Evolutionary conservation across 2,329 filamentous ascomycete genomes (phyloP).

Genomic region (Penicillium italicum): DNA sequence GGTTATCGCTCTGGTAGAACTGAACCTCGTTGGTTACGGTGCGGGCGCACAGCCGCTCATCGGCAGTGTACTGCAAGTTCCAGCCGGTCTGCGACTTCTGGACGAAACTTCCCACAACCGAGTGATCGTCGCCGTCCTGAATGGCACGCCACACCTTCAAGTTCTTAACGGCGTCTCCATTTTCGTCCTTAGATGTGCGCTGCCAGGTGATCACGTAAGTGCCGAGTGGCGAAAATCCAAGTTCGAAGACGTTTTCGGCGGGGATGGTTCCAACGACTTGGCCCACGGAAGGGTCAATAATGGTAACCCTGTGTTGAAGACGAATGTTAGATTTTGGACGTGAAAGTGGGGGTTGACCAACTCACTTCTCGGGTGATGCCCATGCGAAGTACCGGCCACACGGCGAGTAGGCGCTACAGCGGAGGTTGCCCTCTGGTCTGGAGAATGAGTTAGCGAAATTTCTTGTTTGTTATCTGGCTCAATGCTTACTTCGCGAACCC

Average conservation of each 20-base stretch:
- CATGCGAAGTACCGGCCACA: constrained; percentile 96
- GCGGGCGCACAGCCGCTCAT: constrained; percentile 90
- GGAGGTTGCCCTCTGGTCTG: constrained; percentile 87
- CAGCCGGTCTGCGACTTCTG: constrained; percentile 94
- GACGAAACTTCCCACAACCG: constrained; percentile 80
- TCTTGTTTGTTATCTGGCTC: not conserved
- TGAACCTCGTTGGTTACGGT: constrained; percentile 96
- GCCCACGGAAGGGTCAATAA: constrained; percentile 77
- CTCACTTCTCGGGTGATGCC: constrained; percentile 74
- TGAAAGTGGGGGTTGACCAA: not conserved
- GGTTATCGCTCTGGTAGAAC: constrained; percentile 85
- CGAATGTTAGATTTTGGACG: not conserved
- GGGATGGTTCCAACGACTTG: constrained; percentile 70
- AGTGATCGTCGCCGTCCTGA: constrained; percentile 62
- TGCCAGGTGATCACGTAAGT: constrained; percentile 97
- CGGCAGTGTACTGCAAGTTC: constrained; percentile 94
- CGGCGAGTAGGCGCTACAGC: constrained; percentile 92
- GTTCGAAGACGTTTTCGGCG: constrained; percentile 82
- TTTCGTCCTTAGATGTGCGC: constrained; percentile 84
- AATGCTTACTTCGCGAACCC: constrained; percentile 62
- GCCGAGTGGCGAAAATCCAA: constrained; percentile 88
- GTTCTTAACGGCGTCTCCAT: constrained; percentile 91
- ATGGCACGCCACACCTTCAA: constrained; percentile 91
- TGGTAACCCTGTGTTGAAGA: constrained; percentile 59
- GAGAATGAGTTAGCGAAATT: constrained; percentile 13